Evolutionary conservation across 1,284 basidiomycete genomes (phyloP).

Genomic region (Fomes fomentarius): DNA sequence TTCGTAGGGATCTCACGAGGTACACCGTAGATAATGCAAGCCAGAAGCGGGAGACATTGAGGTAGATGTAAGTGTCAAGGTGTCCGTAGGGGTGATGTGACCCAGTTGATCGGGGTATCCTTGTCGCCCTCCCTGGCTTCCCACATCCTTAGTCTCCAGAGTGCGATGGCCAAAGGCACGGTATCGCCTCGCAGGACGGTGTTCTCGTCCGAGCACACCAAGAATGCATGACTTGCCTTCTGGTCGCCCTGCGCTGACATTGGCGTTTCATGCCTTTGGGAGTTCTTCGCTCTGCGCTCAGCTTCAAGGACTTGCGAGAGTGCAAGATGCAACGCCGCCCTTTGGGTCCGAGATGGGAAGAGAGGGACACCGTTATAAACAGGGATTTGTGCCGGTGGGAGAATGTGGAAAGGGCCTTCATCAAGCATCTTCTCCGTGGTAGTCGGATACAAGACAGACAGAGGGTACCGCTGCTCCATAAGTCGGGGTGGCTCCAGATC

Average conservation of each 20-base stretch:
- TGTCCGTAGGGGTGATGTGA: neutral
- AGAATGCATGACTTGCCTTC: constrained; percentile 68
- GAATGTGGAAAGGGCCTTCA: constrained; percentile 22
- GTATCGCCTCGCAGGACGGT: constrained; percentile 58
- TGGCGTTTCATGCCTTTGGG: neutral
- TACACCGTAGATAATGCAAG: neutral
- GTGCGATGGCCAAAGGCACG: constrained; percentile 62
- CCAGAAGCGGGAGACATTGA: neutral
- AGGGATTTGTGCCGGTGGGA: constrained; percentile 54
- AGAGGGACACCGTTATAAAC: constrained; percentile 66
- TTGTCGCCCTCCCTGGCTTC: constrained; percentile 45
- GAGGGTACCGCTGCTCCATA: constrained; percentile 31
- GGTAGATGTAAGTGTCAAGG: neutral
- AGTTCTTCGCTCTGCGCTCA: constrained; percentile 39
- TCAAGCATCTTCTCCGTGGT: constrained; percentile 10
- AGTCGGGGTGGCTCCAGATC: constrained; percentile 8
- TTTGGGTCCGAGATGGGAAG: constrained; percentile 61
- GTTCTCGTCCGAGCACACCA: constrained; percentile 56
- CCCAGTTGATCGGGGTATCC: constrained; percentile 10
- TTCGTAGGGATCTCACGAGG: constrained; percentile 11
- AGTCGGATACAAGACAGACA: constrained; percentile 43
- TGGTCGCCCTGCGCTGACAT: constrained; percentile 32
- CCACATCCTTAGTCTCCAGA: constrained; percentile 80
- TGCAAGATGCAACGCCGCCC: constrained; percentile 54
- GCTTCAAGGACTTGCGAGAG: constrained; percentile 50